Evolutionary conservation across 2,329 filamentous ascomycete genomes (phyloP).

Genomic region (Cladophialophora exuberans): DNA sequence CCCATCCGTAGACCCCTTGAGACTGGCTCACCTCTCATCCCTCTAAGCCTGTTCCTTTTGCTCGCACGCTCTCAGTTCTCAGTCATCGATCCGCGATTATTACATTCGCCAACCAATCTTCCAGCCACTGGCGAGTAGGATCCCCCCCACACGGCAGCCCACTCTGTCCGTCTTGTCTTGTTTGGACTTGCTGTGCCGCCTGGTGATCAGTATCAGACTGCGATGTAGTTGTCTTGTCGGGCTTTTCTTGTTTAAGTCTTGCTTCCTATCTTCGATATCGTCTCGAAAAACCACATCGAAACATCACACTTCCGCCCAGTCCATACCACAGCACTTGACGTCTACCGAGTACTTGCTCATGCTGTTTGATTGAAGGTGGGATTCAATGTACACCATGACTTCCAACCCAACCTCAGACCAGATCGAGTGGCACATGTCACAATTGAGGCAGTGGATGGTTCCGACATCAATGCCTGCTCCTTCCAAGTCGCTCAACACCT

Average conservation of each 20-base stretch:
- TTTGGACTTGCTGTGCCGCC: constrained; percentile 1
- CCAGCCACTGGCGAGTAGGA: constrained; percentile 2
- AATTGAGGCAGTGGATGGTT: constrained; percentile 32
- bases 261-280: neutral
- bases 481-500: constrained; percentile 15
- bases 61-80: neutral
- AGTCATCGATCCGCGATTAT: neutral
- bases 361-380: neutral
- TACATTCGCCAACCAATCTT: constrained; percentile 4
- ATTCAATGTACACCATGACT: constrained; percentile 21
- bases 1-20: constrained; percentile 6
- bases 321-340: too few relatives aligned
- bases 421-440: constrained; percentile 32
- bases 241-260: constrained; percentile 9
- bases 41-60: neutral
- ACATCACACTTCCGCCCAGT: too few relatives aligned
- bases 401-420: constrained; percentile 28
- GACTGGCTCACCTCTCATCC: constrained; percentile 7
- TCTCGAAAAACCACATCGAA: too few relatives aligned
- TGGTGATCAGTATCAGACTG: constrained; percentile 1
- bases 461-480: constrained; percentile 24
- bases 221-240: constrained; percentile 15
- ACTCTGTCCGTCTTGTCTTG: constrained; percentile 1
- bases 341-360: too few relatives aligned
- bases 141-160: constrained; percentile 9